Percentiles rank a stretch among this genome's conserved stretches.
Evolutionary conservation across 768 basidiomycete genomes (phyloP).

Genomic region (Coprinellus micaceus): DNA sequence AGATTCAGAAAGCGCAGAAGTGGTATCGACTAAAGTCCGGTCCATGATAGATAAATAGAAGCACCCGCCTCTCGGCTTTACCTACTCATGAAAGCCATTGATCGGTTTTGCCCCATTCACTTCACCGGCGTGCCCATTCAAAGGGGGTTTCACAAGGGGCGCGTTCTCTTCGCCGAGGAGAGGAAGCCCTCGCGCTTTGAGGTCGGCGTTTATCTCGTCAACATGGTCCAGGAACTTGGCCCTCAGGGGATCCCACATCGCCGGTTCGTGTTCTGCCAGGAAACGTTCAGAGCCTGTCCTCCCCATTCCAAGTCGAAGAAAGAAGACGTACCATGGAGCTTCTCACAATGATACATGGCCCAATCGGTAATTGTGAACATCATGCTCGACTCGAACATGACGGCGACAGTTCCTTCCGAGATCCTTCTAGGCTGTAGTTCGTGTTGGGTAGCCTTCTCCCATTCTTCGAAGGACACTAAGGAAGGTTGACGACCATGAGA

Average conservation of each 20-base stretch:
- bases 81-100: too few species aligned
- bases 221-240: constrained; percentile 57
- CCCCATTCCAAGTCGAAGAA: neutral
- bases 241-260: constrained; percentile 63
- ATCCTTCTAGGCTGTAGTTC: constrained; percentile 50
- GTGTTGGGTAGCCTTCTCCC: constrained; percentile 51
- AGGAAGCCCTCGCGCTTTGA: constrained; percentile 39
- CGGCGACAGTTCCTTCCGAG: constrained; percentile 52
- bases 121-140: neutral
- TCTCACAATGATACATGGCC: constrained; percentile 56
- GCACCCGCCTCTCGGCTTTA: too few species aligned
- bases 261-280: constrained; percentile 52
- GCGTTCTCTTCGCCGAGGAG: constrained; percentile 14
- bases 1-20: too few species aligned
- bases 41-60: too few species aligned
- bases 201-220: constrained; percentile 49
- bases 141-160: neutral
- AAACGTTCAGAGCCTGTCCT: neutral
- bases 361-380: constrained; percentile 63
- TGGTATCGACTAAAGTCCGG: too few species aligned
- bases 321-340: constrained; percentile 48
- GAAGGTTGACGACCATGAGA: too few species aligned
- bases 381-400: constrained; percentile 66
- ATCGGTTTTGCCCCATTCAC: neutral
- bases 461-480: constrained; percentile 59